Evolutionary conservation across 2,329 filamentous ascomycete species (phyloP), one percentile per base, ranked within the genome.

Genomic region (Chaetothyriales sp.): DNA sequence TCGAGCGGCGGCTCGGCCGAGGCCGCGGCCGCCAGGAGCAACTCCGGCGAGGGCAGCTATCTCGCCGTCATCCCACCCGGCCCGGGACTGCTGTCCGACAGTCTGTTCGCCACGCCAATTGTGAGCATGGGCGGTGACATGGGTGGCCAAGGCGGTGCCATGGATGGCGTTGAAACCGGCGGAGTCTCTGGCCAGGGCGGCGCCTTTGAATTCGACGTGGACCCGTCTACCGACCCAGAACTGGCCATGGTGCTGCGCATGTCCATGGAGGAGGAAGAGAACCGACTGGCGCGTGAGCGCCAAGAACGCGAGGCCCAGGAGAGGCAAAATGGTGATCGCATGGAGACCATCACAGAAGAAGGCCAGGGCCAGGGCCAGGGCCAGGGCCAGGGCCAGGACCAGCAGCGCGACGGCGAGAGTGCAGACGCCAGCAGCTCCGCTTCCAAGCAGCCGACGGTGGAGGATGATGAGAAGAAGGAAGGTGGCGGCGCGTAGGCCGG

Each of bases 211-310:
- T 94, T 94, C 66, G 88, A 86, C 58, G 87, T 95, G 60, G 92
- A 97, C 68, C 89, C 90, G 13, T 85, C 83, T 50, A 78, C 89
- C 63, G 92, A 98, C 65, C 92, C 92, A 2, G 92, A 98, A 69
- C 74, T 98, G 64, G 92, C 92, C 19, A 80, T 98, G 61, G 92
- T 92, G 49, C 74, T 98, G 66, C 83, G 92, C 58, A 95, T 98
- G 88, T 94, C 87, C 69, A 88, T 94, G 79, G 92, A 98, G 68
- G 92, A 98, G 67, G 92, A 98, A 71, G 94, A 94, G 73, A 89
- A 89, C 56, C 77, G 92, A 63, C 83, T 94, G 70, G 89, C 95
- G 68, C 88, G 88, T 71, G 81, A 85, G 64, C 86, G 84, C 61
- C 81, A 82, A 62, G 81, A 87, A 57, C 83, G 86, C 61, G 78